Percentiles rank a stretch among this genome's conserved stretches.
Evolutionary conservation across 129 eudicot genomes (phyloP).

Genomic region (Cynara cardunculus): DNA sequence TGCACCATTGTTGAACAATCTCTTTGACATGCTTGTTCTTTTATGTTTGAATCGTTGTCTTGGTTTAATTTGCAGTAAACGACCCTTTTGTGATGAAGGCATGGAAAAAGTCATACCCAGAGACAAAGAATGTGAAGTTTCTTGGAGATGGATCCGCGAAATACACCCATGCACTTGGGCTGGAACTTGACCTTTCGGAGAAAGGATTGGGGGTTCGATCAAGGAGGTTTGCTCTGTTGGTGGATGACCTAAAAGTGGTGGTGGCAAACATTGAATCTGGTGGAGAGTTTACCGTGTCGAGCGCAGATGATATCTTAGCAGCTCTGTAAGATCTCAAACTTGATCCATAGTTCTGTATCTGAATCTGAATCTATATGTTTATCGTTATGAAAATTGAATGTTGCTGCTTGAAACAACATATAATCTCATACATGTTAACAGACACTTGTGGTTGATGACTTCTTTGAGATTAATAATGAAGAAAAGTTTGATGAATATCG

Average conservation of each 20-base stretch:
- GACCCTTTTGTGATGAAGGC: conserved; percentile 99
- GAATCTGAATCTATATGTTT: background rate
- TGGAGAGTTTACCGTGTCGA: conserved; percentile 82
- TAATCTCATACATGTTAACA: background rate
- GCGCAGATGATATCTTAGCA: conserved; percentile 77
- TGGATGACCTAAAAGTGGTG: conserved; percentile 78
- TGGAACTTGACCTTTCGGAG: conserved; percentile 80
- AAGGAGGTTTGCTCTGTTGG: conserved; percentile 72
- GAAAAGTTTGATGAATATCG: background rate
- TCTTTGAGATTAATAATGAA: background rate
- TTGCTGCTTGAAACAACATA: background rate
- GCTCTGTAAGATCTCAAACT: conserved; percentile 40
- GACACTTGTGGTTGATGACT: background rate
- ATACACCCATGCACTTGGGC: conserved; percentile 83
- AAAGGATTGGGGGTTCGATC: conserved; percentile 82
- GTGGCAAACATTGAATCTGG: conserved; percentile 74
- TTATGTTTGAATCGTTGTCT: background rate
- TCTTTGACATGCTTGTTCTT: background rate
- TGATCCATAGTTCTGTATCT: background rate
- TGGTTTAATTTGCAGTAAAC: conserved; percentile 37
- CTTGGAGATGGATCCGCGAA: conserved; percentile 76
- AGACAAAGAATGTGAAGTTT: conserved; percentile 76
- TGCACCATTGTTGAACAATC: background rate
- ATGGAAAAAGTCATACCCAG: conserved; percentile 84
- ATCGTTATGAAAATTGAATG: background rate